Percentiles rank a stretch among this genome's conserved stretches.
Conservation (phyloP, 306 rosid species). For the Astragalus glycyphyllos region DNA sequence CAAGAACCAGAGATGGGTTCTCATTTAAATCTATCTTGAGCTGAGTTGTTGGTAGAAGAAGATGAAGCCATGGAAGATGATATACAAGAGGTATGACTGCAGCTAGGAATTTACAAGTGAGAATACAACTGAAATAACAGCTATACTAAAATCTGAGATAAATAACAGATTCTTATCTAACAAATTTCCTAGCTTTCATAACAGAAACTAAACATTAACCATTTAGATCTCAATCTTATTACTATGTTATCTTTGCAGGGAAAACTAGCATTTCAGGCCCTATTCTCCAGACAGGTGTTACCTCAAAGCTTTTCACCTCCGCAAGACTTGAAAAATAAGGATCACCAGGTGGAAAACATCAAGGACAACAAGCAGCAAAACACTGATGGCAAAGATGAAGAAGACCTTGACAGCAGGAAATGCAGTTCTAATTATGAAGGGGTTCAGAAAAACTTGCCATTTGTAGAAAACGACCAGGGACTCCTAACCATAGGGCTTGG, state of each 20-base stretch:
- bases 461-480: slow-evolving; percentile 46
- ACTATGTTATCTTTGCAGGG: slow-evolving; percentile 52
- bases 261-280: slow-evolving; percentile 80
- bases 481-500: slow-evolving; percentile 69
- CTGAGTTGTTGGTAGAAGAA: no score
- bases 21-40: no score
- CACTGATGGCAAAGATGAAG: slow-evolving; percentile 42
- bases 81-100: no score
- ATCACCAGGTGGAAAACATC: slow-evolving; percentile 42
- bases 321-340: slow-evolving; percentile 46
- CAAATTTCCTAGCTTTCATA: no score
- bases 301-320: slow-evolving; percentile 91
- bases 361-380: slow-evolving; percentile 43
- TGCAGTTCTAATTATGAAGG: slow-evolving; percentile 47
- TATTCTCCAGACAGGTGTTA: slow-evolving; percentile 74
- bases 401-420: slow-evolving; percentile 50
- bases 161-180: no score
- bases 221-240: no score
- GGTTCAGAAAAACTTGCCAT: slow-evolving; percentile 42
- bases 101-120: no score
- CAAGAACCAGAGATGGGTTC: no score
- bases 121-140: no score
- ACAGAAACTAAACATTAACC: no score
- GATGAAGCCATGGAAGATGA: no score
- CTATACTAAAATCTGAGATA: no score